Evolutionary conservation across 805 yeast genomes (phyloP), one percentile per base, ranked within the genome.

Genomic region (Candida orba): DNA sequence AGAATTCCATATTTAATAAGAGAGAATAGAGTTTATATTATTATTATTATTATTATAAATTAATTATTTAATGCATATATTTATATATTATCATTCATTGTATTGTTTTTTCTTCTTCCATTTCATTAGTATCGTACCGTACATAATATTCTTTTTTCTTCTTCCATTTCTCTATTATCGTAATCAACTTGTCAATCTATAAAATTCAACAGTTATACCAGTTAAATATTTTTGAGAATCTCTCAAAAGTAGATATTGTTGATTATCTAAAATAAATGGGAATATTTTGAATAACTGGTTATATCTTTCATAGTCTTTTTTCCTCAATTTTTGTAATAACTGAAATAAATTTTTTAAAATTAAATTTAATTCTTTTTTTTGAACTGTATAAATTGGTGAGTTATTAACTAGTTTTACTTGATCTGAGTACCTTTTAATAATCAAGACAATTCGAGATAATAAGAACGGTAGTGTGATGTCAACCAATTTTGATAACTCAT

Each of bases 321-420:
- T 10, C 6, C 34, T 37, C 14, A 47, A 18, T 5, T 32, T 34
- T 22, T 44, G 39, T 13, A 67, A 49, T 6, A 68, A 56, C 6
- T 51, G 50, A 27, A 51, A 52, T 5, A 79, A 51, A 0, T 84
- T 83, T 4, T 59, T 46, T 22, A 81, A 51, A 6, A 79, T 53
- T 0, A 66, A 52, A 12, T 50, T 48, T n/a, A 89, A 54, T 58
- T 90, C 98, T 6, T 65, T 61, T 42, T 75, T 75, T 51, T 86
- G 87, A 8, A 84, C 60, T 34, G 73, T 69, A 0, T 91, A 76
- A 14, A 84, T 65, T 1, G 97, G 97, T 41, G 74, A 74, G 27
- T 60, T 66, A 31, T 79, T 76, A 6, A 81, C 57, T 12, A 89
- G 62, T 29, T 70, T 73, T 40, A 72, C 75, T 50, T 84, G 89